A percentile compares a stretch with the other conserved stretches of the same genome.
phyloP scores from a whole-genome alignment of 495 filamentous ascomycete genomes.

The Aspergillus bertholletiae region DNA sequence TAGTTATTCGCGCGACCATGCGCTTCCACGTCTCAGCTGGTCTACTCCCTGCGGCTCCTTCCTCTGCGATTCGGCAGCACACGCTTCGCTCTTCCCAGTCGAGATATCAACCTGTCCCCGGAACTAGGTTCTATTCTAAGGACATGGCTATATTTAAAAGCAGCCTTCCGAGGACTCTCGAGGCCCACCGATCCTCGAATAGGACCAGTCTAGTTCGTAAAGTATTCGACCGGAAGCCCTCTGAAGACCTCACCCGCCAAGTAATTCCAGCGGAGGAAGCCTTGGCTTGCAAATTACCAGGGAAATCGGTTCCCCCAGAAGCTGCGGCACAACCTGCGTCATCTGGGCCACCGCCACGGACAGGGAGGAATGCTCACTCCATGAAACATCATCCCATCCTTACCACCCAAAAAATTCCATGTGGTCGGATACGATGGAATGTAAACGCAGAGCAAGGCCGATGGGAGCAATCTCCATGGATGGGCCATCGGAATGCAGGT shows the following conservation, averaged over 20 bases:
- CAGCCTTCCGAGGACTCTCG: slow-evolving; percentile 44
- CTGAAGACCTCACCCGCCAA: slow-evolving; percentile 3
- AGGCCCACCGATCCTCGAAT: slow-evolving; percentile 49
- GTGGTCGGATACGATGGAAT: slow-evolving; percentile 14
- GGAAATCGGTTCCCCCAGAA: background rate
- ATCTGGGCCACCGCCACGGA: background rate
- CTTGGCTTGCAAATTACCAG: background rate
- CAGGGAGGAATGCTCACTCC: background rate
- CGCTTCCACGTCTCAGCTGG: slow-evolving; percentile 16
- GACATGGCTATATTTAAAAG: slow-evolving; percentile 28
- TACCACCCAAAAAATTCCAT: background rate
- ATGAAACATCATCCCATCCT: background rate
- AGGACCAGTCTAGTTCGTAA: slow-evolving; percentile 42
- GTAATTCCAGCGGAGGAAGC: slow-evolving; percentile 6
- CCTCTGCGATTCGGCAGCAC: background rate
- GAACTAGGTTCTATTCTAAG: slow-evolving; percentile 9
- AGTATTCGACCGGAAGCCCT: slow-evolving; percentile 3
- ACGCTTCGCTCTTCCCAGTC: background rate
- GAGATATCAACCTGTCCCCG: slow-evolving; percentile 11
- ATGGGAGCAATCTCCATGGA: slow-evolving; percentile 30
- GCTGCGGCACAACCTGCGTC: background rate
- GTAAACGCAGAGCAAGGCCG: slow-evolving; percentile 7
- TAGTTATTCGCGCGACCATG: slow-evolving; percentile 24
- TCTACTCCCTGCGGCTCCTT: slow-evolving; percentile 12
- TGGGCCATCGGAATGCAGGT: slow-evolving; percentile 13